Evolutionary conservation across 1,284 basidiomycete species (phyloP).

Genomic region (Erythrobasidium hasegawianum): DNA sequence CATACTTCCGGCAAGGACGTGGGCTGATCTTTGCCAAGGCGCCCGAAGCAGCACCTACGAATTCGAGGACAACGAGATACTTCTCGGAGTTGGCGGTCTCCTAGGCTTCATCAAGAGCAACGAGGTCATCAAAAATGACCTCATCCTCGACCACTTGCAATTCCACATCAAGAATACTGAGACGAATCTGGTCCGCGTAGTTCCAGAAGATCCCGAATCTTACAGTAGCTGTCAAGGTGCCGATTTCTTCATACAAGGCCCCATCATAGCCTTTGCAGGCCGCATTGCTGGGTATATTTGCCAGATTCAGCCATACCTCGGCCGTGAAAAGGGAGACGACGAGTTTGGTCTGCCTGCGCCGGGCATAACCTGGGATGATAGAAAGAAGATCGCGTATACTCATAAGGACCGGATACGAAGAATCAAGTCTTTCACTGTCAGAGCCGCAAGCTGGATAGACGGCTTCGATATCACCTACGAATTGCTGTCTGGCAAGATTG

Average conservation of each 20-base stretch:
- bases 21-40: not conserved
- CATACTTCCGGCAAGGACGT: not conserved
- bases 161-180: constrained; percentile 28
- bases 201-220: constrained; percentile 26
- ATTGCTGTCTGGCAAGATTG: not conserved
- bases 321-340: constrained; percentile 7
- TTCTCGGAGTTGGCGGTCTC: constrained; percentile 16
- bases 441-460: constrained; percentile 22
- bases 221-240: constrained; percentile 26
- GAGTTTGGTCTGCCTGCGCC: constrained; percentile 26
- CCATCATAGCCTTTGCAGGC: constrained; percentile 21
- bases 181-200: constrained; percentile 18
- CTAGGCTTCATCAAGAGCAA: constrained; percentile 32
- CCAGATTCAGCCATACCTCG: constrained; percentile 28
- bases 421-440: constrained; percentile 12
- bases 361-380: constrained; percentile 20
- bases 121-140: constrained; percentile 16
- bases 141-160: constrained; percentile 26
- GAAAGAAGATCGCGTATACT: not conserved
- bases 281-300: constrained; percentile 18
- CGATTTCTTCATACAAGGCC: constrained; percentile 29
- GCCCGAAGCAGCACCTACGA: constrained; percentile 14
- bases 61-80: constrained; percentile 7
- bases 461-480: constrained; percentile 16
- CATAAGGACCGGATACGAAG: constrained; percentile 1